Percentiles rank a stretch among this genome's conserved stretches.
These are phyloP conservation scores for Macrocybe gigantea DNA, from an alignment of 768 basidiomycete genomes.

Conservation along the genomic window DNA sequence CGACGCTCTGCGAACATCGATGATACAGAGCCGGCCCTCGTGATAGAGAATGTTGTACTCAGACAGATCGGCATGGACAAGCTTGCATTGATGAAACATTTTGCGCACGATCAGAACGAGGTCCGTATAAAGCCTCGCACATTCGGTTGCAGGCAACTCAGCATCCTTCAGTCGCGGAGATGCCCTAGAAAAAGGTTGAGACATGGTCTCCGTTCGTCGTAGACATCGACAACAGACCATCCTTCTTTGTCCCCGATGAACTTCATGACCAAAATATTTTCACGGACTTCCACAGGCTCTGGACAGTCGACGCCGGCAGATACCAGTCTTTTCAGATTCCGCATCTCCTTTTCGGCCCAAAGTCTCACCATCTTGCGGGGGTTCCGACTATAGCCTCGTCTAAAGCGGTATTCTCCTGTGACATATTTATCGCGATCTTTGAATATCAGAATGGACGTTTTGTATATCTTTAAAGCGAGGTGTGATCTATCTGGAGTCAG, in stretches of 20 bases:
- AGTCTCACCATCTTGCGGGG: slow-evolving; percentile 98
- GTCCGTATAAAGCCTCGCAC: slow-evolving; percentile 66
- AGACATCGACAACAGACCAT: slow-evolving; percentile 46
- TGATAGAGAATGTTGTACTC: slow-evolving; percentile 98
- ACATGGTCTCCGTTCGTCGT: slow-evolving; percentile 1
- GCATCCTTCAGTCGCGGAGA: slow-evolving; percentile 95
- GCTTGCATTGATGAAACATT: slow-evolving; percentile 86
- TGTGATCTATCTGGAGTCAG: slow-evolving; percentile 48
- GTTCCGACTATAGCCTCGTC: slow-evolving; percentile 85
- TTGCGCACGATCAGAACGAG: slow-evolving; percentile 73
- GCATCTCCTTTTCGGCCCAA: slow-evolving; percentile 99
- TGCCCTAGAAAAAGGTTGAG: slow-evolving; percentile 48
- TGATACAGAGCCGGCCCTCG: slow-evolving; percentile 77
- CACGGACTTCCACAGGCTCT: slow-evolving; percentile 86
- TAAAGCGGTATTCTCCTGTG: slow-evolving; percentile 92
- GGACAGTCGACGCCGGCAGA: slow-evolving; percentile 85
- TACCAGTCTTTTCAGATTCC: slow-evolving; percentile 82
- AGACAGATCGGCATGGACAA: slow-evolving; percentile 96
- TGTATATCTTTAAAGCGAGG: slow-evolving; percentile 95
- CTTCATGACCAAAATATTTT: slow-evolving; percentile 95
- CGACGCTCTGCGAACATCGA: slow-evolving; percentile 99
- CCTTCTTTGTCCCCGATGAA: slow-evolving; percentile 82
- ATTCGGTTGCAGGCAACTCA: slow-evolving; percentile 35
- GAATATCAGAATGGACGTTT: slow-evolving; percentile 96
- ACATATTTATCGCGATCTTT: slow-evolving; percentile 98